These are phyloP conservation scores for Diaporthe sp. DNA, from an alignment of 2,329 filamentous ascomycete species.

Conservation along the genomic window DNA sequence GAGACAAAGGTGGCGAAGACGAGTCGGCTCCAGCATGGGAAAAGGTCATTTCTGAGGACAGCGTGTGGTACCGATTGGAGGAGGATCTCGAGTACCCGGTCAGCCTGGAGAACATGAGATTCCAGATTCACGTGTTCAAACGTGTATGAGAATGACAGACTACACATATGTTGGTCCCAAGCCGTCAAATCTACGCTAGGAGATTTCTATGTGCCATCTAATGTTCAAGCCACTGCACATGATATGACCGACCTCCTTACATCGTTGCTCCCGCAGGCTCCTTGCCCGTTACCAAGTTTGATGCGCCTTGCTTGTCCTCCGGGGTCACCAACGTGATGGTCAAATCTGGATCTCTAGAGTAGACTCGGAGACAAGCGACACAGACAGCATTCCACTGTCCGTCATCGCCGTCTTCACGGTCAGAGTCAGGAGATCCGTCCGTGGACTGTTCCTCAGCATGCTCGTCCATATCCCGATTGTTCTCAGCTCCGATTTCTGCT, in stretches of 20 bases:
- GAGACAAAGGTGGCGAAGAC: neutral
- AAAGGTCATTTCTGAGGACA: constrained; percentile 38
- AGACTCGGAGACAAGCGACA: constrained; percentile 56
- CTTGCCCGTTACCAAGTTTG: constrained; percentile 47
- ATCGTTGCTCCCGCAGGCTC: constrained; percentile 51
- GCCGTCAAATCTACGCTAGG: neutral
- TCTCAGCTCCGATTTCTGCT: neutral
- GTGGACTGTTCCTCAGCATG: constrained; percentile 11
- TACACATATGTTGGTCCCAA: neutral
- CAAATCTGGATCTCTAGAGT: constrained; percentile 53
- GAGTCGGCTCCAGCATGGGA: constrained; percentile 33
- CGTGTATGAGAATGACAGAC: constrained; percentile 23
- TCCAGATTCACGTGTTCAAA: constrained; percentile 41
- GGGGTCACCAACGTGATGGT: constrained; percentile 53
- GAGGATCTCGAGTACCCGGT: constrained; percentile 38
- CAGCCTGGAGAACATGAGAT: constrained; percentile 42
- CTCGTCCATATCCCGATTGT: neutral
- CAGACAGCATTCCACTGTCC: constrained; percentile 59
- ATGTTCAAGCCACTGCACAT: neutral
- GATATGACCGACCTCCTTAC: constrained; percentile 28
- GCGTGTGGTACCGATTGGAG: constrained; percentile 34
- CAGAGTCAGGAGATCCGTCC: constrained; percentile 39
- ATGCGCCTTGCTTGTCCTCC: constrained; percentile 49
- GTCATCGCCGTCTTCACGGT: constrained; percentile 41
- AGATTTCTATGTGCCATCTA: neutral